Evolutionary conservation across 306 rosid genomes (phyloP).

Genomic region (Purshia tridentata): DNA sequence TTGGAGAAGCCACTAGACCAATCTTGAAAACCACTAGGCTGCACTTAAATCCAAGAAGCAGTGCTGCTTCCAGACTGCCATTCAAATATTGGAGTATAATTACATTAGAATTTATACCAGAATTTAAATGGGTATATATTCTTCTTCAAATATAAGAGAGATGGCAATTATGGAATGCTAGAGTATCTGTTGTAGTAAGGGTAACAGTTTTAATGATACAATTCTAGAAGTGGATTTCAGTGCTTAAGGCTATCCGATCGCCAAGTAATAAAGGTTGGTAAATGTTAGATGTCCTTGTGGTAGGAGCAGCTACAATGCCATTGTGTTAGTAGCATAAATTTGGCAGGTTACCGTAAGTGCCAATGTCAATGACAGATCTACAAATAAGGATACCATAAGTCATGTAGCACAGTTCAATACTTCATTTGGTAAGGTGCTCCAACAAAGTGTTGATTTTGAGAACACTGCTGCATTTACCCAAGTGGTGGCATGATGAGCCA

Average conservation of each 20-base stretch:
- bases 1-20: neutral
- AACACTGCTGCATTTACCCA: neutral
- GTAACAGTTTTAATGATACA: neutral
- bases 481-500: neutral
- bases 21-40: neutral
- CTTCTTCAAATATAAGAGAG: neutral
- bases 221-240: neutral
- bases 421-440: neutral
- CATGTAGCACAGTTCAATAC: neutral
- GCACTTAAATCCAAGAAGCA: neutral
- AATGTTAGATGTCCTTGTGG: neutral
- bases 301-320: neutral
- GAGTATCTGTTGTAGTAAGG: neutral
- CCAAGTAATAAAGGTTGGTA: neutral
- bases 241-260: neutral
- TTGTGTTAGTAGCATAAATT: neutral
- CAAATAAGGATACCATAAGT: neutral
- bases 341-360: neutral
- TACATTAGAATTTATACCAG: neutral
- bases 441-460: neutral
- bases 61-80: neutral
- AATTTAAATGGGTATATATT: neutral
- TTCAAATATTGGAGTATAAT: neutral
- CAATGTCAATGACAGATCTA: neutral
- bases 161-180: neutral